phyloP scores from a whole-genome alignment of 345 rosid species.

The Isatis tinctoria region DNA sequence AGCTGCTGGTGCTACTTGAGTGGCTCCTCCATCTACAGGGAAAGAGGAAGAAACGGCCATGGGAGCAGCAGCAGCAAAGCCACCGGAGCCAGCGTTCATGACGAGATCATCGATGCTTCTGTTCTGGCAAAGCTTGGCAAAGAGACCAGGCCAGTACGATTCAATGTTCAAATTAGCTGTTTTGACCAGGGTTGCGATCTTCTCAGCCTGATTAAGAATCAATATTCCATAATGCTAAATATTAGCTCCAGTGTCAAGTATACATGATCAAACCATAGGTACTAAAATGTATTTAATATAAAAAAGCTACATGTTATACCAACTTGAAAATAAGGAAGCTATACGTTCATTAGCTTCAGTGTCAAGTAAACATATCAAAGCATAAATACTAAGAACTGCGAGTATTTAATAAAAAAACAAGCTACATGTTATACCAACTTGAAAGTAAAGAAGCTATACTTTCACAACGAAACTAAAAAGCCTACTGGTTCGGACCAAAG shows the following conservation, averaged over 20 bases:
- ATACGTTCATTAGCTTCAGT: neutral
- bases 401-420: no score
- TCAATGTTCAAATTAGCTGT: conserved; percentile 25
- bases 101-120: conserved; percentile 46
- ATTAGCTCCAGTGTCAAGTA: neutral
- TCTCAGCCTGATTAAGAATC: conserved; percentile 43
- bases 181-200: conserved; percentile 51
- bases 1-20: conserved; percentile 36
- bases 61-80: conserved; percentile 33
- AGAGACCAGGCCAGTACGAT: conserved; percentile 29
- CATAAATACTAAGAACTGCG: neutral
- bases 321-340: no score
- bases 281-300: no score
- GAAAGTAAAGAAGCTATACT: no score
- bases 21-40: neutral
- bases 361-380: neutral
- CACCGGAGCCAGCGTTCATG: conserved; percentile 48
- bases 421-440: no score
- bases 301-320: no score
- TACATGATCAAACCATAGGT: neutral
- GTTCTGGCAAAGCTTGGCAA: conserved; percentile 61
- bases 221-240: no score
- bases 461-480: no score
- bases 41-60: conserved; percentile 31
- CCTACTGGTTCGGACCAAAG: neutral